Evolutionary conservation across 306 rosid species (phyloP), one percentile per base, ranked within the genome.

Genomic region (Sicyos baderoa): DNA sequence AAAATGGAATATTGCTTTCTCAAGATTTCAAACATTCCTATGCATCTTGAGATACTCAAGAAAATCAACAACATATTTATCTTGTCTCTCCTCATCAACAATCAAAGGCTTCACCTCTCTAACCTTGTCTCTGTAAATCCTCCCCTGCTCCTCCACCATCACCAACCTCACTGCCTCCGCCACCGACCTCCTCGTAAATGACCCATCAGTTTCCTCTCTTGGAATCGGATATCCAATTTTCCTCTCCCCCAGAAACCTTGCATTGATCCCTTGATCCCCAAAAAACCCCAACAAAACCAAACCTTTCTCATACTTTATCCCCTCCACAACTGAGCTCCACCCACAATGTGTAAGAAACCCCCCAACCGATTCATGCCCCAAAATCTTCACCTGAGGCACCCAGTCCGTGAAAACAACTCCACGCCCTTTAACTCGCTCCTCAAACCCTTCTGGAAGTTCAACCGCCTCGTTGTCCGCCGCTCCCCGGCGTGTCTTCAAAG

Each of bases 381-480:
- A 37, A 7, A 29, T 29, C 35, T 29, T 29, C 35, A 29, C 35
- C 4, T 29, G 35, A 29, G 35, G 35, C 82, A 47, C 89, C 85
- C 42, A 87, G 4, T 29, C 35, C 9, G 44, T 29, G 44, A 37
- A 6, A 37, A 85, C 77, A 11, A 80, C 5, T 0, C 88, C 90
- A 4, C 67, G 83, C 35, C 63, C 83, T 53, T 71, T 71, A 68
- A 72, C 80, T 42, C 85, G 70, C 19, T 78, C 83, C 67, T 83
- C 83, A 1, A 87, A 87, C 27, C 88, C 87, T 0, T 78, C 73
- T 5, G 88, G 90, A 58, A 87, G 69, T 77, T 75, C 73, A 22
- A 71, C 63, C 1, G 4, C 71, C 14, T 73, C 84, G 7, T 21
- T 65, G 52, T 77, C 72, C 0, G 3, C 19, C 5, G 40, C 8